phyloP scores from a whole-genome alignment of 148 eudicot species.

The Camellia sinensis region DNA sequence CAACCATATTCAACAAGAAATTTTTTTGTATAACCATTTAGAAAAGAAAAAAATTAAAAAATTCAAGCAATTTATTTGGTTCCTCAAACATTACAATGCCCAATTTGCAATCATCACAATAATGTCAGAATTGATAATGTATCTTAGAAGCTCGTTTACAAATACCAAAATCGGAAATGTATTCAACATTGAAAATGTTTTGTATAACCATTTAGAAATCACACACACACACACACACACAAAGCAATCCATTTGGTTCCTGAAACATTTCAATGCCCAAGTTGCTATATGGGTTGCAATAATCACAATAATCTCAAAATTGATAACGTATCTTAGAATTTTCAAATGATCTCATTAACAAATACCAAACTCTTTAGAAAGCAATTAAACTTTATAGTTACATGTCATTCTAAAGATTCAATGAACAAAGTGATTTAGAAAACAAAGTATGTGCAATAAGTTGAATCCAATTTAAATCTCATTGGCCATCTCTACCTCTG shows the following conservation, averaged over 20 bases:
- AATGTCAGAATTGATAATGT: too few species aligned
- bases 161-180: too few species aligned
- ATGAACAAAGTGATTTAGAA: not conserved
- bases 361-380: not conserved
- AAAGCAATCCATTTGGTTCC: not conserved
- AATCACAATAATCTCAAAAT: not conserved
- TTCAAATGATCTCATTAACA: not conserved
- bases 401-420: not conserved
- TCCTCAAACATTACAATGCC: too few species aligned
- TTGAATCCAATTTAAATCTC: not conserved
- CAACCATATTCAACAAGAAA: not conserved
- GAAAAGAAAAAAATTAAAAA: not conserved
- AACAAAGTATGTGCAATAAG: not conserved
- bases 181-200: not conserved
- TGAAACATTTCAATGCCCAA: not conserved
- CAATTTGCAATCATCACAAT: too few species aligned
- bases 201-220: not conserved
- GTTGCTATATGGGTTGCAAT: not conserved
- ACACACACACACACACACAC: not conserved
- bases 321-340: not conserved
- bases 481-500: constrained; percentile 11
- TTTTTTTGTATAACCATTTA: not conserved
- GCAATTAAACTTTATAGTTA: not conserved
- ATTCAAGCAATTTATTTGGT: too few species aligned
- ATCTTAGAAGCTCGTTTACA: too few species aligned